Evolutionary conservation across 2,329 filamentous ascomycete species (phyloP).

Genomic region (Fusarium zealandicum): DNA sequence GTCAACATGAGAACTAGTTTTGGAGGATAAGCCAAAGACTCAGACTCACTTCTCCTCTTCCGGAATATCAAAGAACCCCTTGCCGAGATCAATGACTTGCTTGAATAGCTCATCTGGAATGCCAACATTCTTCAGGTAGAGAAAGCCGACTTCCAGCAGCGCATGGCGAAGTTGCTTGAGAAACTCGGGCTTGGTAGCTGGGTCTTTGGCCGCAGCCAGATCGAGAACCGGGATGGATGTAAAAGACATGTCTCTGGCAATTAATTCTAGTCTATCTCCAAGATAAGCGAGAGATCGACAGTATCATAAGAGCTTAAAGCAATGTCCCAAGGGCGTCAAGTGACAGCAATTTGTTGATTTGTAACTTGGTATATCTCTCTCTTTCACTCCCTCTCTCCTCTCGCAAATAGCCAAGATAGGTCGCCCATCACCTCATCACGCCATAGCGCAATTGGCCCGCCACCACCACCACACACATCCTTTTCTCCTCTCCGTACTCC

Average conservation of each 20-base stretch:
- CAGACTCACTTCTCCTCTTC: constrained; percentile 72
- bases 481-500: constrained; percentile 24
- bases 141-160: constrained; percentile 84
- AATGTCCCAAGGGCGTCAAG: not conserved
- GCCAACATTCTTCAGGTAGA: constrained; percentile 83
- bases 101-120: constrained; percentile 71
- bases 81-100: constrained; percentile 71
- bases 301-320: not conserved
- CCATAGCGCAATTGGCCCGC: constrained; percentile 49
- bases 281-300: not conserved
- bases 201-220: constrained; percentile 69
- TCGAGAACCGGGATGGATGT: constrained; percentile 80
- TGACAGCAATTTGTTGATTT: constrained; percentile 22
- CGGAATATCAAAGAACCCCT: constrained; percentile 79
- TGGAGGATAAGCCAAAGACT: constrained; percentile 6
- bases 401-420: constrained; percentile 20
- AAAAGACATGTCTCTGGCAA: constrained; percentile 65
- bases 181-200: constrained; percentile 74
- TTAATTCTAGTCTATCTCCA: not conserved
- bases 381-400: constrained; percentile 3
- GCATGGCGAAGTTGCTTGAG: constrained; percentile 75
- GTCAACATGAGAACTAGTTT: not conserved
- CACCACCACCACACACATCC: constrained; percentile 17
- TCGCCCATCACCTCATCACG: constrained; percentile 35
- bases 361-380: constrained; percentile 34